Percentiles rank a stretch among this genome's conserved stretches.
Evolutionary conservation across 805 yeast genomes (phyloP).

Genomic region (Kodamaea sagamina): DNA sequence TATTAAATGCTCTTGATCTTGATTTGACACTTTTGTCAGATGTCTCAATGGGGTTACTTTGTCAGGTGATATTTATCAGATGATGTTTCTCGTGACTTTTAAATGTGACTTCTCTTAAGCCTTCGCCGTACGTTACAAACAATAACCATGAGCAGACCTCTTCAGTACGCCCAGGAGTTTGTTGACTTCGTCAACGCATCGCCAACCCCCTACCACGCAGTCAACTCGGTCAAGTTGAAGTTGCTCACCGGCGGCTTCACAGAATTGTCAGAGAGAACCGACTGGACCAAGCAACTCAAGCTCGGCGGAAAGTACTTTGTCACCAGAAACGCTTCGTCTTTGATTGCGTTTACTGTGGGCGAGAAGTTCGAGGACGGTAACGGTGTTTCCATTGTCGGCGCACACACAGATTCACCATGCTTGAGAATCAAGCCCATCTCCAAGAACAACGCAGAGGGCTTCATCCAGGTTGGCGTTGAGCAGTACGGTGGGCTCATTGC

Average conservation of each 20-base stretch:
- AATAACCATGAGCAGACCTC: slow-evolving; percentile 14
- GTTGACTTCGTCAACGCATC: slow-evolving; percentile 76
- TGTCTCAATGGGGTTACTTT: too few relatives aligned
- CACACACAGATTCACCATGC: slow-evolving; percentile 94
- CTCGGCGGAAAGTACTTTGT: slow-evolving; percentile 72
- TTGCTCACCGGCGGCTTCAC: slow-evolving; percentile 65
- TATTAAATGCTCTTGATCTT: too few relatives aligned
- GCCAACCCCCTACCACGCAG: slow-evolving; percentile 96
- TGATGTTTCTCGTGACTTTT: too few relatives aligned
- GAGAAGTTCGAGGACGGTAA: slow-evolving; percentile 70
- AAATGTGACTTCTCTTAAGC: neutral
- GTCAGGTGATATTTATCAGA: too few relatives aligned
- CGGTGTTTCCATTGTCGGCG: slow-evolving; percentile 88
- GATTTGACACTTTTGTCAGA: too few relatives aligned
- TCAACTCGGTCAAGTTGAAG: slow-evolving; percentile 58
- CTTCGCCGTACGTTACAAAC: too few relatives aligned
- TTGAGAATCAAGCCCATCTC: slow-evolving; percentile 87
- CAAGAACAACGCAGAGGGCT: slow-evolving; percentile 68
- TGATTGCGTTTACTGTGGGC: slow-evolving; percentile 86
- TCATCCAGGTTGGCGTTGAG: slow-evolving; percentile 88
- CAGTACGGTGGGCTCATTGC: slow-evolving; percentile 95
- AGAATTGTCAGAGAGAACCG: slow-evolving; percentile 68
- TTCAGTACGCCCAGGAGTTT: slow-evolving; percentile 58
- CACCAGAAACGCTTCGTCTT: slow-evolving; percentile 85
- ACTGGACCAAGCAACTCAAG: slow-evolving; percentile 51